Conservation (phyloP, 2,329 filamentous ascomycete genomes). For the Cryphonectria radicalis region DNA sequence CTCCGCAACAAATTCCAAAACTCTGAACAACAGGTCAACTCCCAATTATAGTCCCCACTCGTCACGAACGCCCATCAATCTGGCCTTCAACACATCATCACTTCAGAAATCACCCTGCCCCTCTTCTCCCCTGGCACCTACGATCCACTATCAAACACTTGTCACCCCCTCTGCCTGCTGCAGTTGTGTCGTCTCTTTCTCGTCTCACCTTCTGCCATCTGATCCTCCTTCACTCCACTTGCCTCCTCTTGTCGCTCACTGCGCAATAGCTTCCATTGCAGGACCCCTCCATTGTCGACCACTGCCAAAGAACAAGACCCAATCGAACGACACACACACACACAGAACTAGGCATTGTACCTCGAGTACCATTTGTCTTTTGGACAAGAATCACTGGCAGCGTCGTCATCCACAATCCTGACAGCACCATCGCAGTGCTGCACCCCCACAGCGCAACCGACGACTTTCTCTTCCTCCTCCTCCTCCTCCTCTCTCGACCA, state of each 20-base stretch:
- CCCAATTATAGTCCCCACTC: conserved; percentile 11
- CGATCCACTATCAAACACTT: background rate
- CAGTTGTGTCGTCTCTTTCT: background rate
- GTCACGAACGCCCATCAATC: background rate
- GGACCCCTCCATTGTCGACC: background rate
- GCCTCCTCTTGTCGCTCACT: background rate
- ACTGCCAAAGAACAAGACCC: background rate
- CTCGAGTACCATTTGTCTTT: background rate
- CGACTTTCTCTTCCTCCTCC: background rate
- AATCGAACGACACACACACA: background rate
- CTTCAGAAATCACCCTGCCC: background rate
- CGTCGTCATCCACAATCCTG: background rate
- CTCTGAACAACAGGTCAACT: background rate
- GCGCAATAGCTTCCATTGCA: background rate
- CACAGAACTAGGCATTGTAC: background rate
- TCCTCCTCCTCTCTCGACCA: background rate
- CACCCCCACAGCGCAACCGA: background rate
- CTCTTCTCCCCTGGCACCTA: background rate
- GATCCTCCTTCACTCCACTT: background rate
- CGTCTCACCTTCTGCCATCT: background rate
- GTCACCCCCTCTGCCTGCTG: background rate
- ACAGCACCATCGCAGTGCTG: background rate
- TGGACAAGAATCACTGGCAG: background rate
- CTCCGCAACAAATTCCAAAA: background rate
- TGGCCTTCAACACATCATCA: background rate